These are phyloP conservation scores for Peronospora tabacina DNA, from an alignment of 352 stramenopile genomes.

Conservation along the genomic window DNA sequence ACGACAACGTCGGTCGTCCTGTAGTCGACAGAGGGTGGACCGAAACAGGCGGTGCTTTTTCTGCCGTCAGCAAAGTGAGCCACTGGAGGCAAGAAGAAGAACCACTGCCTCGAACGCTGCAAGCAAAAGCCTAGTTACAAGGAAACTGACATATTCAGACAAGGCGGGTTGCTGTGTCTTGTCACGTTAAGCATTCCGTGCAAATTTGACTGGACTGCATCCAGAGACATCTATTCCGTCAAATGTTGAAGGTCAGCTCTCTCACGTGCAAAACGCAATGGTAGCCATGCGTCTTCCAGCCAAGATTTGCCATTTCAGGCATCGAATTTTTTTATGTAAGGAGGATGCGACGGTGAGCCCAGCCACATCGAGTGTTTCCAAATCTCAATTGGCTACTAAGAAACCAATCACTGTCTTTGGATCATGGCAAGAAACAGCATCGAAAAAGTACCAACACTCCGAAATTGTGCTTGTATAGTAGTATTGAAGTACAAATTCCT, in stretches of 20 bases:
- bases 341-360: no score
- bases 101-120: not conserved
- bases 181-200: not conserved
- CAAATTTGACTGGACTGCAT: constrained; percentile 8
- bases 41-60: constrained; percentile 15
- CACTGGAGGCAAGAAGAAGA: not conserved
- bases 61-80: constrained; percentile 11
- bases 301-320: constrained; percentile 10
- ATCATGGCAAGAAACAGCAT: no score
- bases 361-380: not conserved
- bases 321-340: constrained; percentile 5
- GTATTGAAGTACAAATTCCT: no score
- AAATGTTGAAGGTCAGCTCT: not conserved
- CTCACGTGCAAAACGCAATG: not conserved
- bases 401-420: not conserved
- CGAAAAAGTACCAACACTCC: no score
- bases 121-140: constrained; percentile 1
- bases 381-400: not conserved
- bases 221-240: not conserved
- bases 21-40: constrained; percentile 9
- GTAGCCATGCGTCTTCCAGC: constrained; percentile 19
- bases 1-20: constrained; percentile 3
- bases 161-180: constrained; percentile 13
- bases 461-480: no score
- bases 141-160: constrained; percentile 22